Evolutionary conservation across 1,139 yeast species (phyloP), one percentile per base, ranked within the genome.

Genomic region (Yarrowia galli): DNA sequence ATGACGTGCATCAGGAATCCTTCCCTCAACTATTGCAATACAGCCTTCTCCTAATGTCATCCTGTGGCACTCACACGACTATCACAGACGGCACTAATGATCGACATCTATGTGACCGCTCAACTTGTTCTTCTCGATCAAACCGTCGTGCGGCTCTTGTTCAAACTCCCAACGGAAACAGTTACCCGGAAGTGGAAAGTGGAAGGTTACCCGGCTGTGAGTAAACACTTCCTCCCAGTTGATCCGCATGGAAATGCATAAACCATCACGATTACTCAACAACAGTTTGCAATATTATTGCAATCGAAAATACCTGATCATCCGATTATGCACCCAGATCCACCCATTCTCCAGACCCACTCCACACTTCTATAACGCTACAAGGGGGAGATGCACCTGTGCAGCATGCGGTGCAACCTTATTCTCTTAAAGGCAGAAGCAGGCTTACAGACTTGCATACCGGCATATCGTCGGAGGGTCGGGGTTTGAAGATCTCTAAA

Each of bases 281-380:
- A 45, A 12, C 15, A 5, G n/a, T 8, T 3, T 10, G 5, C 23
- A 5, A 16, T 16, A 46, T 25, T 0, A 1, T 7, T 3, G 9
- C 35, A 28, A 25, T 1, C 7, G n/a, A 18, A 10, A 20, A n/a
- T n/a, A 10, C 9, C 35, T 18, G 58, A 51, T 38, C 45, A 38
- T 53, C 60, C 60, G 45, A 53, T 53, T 23, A 53, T 38, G 45
- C 60, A 53, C 60, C 3, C 35, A 36, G 60, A 53, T 53, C 60
- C 60, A 53, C 60, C 45, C 60, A 36, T 16, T 36, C 32, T 10
- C 56, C 40, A 53, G 60, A 53, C 45, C 60, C 60, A 53, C 60
- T 53, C 58, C 60, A 53, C 45, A 36, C 58, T 53, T 6, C 22
- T 36, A 45, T 53, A 53, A 32, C 22, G 38, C 20, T 23, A 53